Evolutionary conservation across 2,329 filamentous ascomycete species (phyloP), one percentile per base, ranked within the genome.

Genomic region (Arthrobotrys sphaeroides): DNA sequence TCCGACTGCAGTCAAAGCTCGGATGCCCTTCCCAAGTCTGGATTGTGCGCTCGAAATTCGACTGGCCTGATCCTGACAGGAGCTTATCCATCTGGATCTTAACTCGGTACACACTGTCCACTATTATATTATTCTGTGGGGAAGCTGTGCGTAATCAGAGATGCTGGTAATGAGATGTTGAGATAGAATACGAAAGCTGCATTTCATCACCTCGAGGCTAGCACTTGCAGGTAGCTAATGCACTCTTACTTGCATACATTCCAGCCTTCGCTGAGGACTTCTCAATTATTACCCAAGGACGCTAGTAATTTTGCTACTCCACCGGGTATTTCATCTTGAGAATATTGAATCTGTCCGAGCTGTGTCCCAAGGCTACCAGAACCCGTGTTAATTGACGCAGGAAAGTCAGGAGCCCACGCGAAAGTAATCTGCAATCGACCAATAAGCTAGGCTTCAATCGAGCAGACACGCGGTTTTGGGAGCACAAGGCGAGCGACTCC

Each of bases 191-290:
- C 43, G 7, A 43, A 53, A 7, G 16, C 18, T 20, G 31, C 53
- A 26, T 33, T n/a, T 36, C 38, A 51, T 33, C 2, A 6, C 31
- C 42, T 62, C 36, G 55, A 47, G 10, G 43, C 55, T 38, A 38
- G 6, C 49, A 42, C 45, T 57, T 45, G 69, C 69, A 74, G 62
- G 33, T 53, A 69, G 36, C 69, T 67, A 66, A 67, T 74, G 69
- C 62, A 74, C 61, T n/a, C n/a, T 74, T 74, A 74, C 69, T 66
- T 67, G 69, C 69, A 74, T 73, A 10, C 28, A 5, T n/a, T 22
- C 12, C 26, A 38, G 36, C 40, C 31, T 62, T 18, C 45, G 16
- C n/a, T n/a, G n/a, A n/a, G n/a, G n/a, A n/a, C n/a, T n/a, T n/a
- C n/a, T n/a, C n/a, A n/a, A n/a, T n/a, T n/a, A n/a, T n/a, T n/a